These are phyloP conservation scores for Lasiodiplodia gonubiensis DNA, from an alignment of 2,329 filamentous ascomycete species.

Conservation along the genomic window DNA sequence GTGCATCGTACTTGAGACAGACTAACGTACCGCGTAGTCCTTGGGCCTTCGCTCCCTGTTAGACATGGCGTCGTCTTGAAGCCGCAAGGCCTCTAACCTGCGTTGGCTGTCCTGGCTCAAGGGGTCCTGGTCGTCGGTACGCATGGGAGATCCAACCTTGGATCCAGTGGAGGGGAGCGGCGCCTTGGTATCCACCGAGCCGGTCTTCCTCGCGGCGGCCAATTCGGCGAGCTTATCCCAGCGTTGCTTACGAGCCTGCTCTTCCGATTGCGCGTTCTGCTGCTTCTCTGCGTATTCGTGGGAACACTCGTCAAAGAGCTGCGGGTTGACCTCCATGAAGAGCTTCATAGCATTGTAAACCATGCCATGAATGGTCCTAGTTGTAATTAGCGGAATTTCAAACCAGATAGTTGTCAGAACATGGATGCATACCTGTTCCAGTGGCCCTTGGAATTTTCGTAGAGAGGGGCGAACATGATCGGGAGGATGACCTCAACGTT, in stretches of 20 bases:
- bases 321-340: constrained; percentile 99
- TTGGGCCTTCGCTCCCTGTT: constrained; percentile 47
- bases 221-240: constrained; percentile 87
- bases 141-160: constrained; percentile 50
- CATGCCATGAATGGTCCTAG: constrained; percentile 97
- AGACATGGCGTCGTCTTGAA: constrained; percentile 72
- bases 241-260: constrained; percentile 80
- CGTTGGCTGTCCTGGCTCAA: constrained; percentile 83
- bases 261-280: constrained; percentile 84
- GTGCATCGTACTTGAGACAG: constrained; percentile 41
- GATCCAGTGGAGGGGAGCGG: constrained; percentile 33
- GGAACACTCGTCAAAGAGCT: constrained; percentile 97
- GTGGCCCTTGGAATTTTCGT: constrained; percentile 98
- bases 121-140: constrained; percentile 77
- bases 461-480: constrained; percentile 98
- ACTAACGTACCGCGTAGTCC: constrained; percentile 51
- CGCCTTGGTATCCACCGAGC: constrained; percentile 36
- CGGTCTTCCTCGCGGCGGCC: constrained; percentile 71
- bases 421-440: constrained; percentile 82
- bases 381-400: constrained; percentile 40
- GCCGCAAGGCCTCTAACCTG: constrained; percentile 84
- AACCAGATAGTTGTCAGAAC: background rate
- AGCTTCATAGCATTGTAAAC: constrained; percentile 99
- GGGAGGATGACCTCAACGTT: constrained; percentile 98
- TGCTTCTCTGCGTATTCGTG: constrained; percentile 98